Conservation (phyloP, 1,284 basidiomycete species). For the Ceratobasidium sp. region DNA sequence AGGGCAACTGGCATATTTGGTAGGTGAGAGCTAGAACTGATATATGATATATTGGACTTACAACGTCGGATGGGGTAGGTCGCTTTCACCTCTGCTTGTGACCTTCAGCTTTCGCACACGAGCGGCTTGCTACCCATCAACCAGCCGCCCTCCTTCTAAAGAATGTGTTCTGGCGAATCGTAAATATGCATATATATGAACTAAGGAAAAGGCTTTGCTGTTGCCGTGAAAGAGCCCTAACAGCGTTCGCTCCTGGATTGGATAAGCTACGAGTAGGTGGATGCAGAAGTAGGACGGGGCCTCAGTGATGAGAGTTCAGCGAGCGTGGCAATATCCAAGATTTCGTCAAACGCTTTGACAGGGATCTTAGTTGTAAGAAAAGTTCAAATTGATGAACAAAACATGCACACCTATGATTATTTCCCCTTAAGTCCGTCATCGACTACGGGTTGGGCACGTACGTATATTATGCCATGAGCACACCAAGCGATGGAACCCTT, state of each 20-base stretch:
- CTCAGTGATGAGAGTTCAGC: constrained; percentile 40
- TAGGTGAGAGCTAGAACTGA: too few relatives aligned
- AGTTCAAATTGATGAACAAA: neutral
- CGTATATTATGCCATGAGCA: constrained; percentile 66
- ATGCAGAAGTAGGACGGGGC: constrained; percentile 33
- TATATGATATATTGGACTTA: too few relatives aligned
- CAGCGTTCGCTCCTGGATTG: constrained; percentile 25
- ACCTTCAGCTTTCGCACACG: neutral
- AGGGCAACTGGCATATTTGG: too few relatives aligned
- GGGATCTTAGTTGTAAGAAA: neutral
- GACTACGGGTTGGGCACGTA: constrained; percentile 59
- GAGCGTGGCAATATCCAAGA: constrained; percentile 43
- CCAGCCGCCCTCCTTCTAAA: neutral
- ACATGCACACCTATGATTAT: constrained; percentile 24
- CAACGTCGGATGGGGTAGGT: constrained; percentile 13
- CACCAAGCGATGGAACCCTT: constrained; percentile 62
- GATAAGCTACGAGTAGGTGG: constrained; percentile 35
- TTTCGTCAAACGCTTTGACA: constrained; percentile 28
- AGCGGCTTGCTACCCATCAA: constrained; percentile 12
- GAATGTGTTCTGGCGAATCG: too few relatives aligned
- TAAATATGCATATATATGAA: too few relatives aligned
- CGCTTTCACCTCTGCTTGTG: constrained; percentile 30
- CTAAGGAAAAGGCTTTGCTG: too few relatives aligned
- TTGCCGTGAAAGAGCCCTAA: too few relatives aligned
- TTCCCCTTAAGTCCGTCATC: constrained; percentile 46